phyloP scores from a whole-genome alignment of 2,329 filamentous ascomycete genomes.

The Emergomyces orientalis region DNA sequence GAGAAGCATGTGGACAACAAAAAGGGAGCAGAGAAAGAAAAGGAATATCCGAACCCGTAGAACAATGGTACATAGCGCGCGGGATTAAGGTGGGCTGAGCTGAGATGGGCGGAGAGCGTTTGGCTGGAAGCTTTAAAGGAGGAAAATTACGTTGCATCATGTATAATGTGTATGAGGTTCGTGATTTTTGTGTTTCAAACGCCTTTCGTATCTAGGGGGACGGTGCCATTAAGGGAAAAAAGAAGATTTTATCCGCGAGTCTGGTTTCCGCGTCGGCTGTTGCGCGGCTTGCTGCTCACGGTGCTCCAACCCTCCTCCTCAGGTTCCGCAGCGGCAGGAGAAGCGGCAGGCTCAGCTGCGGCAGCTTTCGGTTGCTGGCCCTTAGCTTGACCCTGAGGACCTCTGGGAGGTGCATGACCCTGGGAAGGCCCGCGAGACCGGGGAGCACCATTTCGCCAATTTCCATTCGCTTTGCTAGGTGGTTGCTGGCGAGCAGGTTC shows the following conservation, averaged over 20 bases:
- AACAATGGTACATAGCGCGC: slow-evolving; percentile 5
- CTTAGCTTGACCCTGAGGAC: slow-evolving; percentile 8
- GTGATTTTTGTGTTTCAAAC: slow-evolving; percentile 2
- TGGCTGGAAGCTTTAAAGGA: slow-evolving; percentile 1
- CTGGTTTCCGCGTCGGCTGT: slow-evolving; percentile 35
- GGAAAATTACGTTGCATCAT: neutral
- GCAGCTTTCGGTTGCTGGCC: slow-evolving; percentile 7
- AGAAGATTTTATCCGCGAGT: neutral
- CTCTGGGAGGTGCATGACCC: slow-evolving; percentile 6
- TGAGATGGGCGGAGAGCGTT: neutral
- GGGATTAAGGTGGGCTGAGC: neutral
- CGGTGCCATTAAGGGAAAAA: neutral
- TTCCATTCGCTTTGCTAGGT: slow-evolving; percentile 32
- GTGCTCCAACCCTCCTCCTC: slow-evolving; percentile 44
- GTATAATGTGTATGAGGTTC: slow-evolving; percentile 1
- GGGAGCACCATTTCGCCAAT: slow-evolving; percentile 29
- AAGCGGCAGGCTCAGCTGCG: slow-evolving; percentile 20
- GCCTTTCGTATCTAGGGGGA: neutral
- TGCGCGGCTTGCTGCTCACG: slow-evolving; percentile 37
- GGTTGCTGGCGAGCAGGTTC: slow-evolving; percentile 17
- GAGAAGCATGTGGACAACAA: neutral
- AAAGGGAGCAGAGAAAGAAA: neutral
- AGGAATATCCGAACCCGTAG: slow-evolving; percentile 1
- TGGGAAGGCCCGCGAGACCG: slow-evolving; percentile 10
- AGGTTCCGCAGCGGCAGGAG: slow-evolving; percentile 22